Base-by-base conservation (phyloP, 257 asterid genomes). In the Solanum pinnatisectum region DNA sequence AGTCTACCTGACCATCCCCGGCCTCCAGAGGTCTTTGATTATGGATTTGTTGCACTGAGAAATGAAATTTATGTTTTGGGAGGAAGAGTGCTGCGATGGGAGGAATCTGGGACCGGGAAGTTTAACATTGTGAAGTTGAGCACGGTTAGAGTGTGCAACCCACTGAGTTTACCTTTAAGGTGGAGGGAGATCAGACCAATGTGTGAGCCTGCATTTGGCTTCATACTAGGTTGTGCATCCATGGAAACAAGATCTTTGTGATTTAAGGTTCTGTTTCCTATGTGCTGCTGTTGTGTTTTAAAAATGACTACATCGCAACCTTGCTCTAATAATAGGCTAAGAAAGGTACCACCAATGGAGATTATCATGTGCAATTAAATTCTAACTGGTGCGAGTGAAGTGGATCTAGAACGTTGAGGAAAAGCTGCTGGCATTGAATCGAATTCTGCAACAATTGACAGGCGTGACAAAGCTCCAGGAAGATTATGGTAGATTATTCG, bases 171-270 rank as follows among this genome's bases (percentile, higher is more conserved):
- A 49, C 86, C 44, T 46, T 82, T 82, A 82, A 49, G 70, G 70
- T 82, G 86, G 86, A 82, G 70, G 86, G 86, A 82, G 22, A 82
- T n/a, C 70, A 82, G 86, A 49, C 86, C 86, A n/a, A 82, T 82
- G 86, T 49, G 71, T 82, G 23, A 52, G 70, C 86, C 86, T 49
- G 67, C 86, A 49, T 82, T 32, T 52, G 86, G 86, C 42, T 82
- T 44, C 44, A 82, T 82, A 82, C 70, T 82, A 82, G 71, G 86
- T 49, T 82, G 86, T 30, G 86, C 86, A 18, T 82, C 86, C 30
- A 49, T 82, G 86, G 70, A 49, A 49, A 49, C 70, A 82, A 49
- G 44, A 32, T 82, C 70, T 82, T 30, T 82, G 25, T 79, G 70
- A 49, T 82, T 49, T 82, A 15, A 79, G 86, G 44, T 82, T 82